These are phyloP conservation scores for Stentor roeselii DNA, from an alignment of 73 alveolate genomes.

Conservation along the genomic window DNA sequence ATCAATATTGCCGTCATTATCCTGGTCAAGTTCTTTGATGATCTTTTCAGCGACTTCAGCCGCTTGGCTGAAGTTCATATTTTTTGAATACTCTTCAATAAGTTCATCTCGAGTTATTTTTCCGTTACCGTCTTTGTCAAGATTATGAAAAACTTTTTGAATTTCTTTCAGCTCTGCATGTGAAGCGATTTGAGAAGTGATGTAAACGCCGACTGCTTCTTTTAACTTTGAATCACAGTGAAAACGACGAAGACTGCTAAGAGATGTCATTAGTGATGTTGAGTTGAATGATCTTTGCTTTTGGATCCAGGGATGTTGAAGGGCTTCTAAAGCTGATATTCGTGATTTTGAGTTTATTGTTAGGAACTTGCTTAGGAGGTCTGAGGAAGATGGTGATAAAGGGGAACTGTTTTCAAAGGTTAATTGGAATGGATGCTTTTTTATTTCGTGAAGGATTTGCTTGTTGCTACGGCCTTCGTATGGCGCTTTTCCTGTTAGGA, in stretches of 20 bases:
- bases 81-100: constrained; percentile 27
- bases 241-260: constrained; percentile 35
- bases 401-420: background rate
- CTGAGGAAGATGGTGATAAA: background rate
- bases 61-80: background rate
- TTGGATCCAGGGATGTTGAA: constrained; percentile 19
- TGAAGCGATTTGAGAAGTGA: constrained; percentile 38
- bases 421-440: background rate
- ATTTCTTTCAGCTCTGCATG: constrained; percentile 42
- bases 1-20: constrained; percentile 3
- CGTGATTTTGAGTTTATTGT: background rate
- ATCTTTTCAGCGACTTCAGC: background rate
- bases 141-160: constrained; percentile 34
- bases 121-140: constrained; percentile 64
- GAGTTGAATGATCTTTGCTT: background rate
- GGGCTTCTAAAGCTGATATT: background rate
- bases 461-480: background rate
- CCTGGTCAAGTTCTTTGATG: background rate
- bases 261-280: constrained; percentile 5
- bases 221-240: constrained; percentile 36
- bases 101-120: constrained; percentile 55
- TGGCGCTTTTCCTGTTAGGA: background rate
- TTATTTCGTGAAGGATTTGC: background rate
- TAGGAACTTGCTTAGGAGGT: background rate
- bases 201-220: constrained; percentile 44